These are phyloP conservation scores for Aspergillus kassunensis DNA, from an alignment of 495 filamentous ascomycete species.

Conservation along the genomic window DNA sequence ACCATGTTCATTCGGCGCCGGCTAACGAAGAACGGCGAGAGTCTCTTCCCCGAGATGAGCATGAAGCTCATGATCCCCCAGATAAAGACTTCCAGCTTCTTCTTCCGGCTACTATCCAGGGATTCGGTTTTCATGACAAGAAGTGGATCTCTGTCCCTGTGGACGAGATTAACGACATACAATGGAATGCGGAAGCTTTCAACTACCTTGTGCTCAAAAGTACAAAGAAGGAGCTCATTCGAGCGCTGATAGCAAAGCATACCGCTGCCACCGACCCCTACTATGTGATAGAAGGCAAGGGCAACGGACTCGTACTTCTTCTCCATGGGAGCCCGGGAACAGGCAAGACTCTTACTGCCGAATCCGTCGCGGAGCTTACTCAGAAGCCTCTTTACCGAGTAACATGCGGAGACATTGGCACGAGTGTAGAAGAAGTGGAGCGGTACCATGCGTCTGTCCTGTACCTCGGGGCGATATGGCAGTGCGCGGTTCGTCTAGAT, in stretches of 20 bases:
- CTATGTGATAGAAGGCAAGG: too few species aligned
- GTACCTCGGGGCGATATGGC: too few species aligned
- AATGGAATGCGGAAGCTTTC: not conserved
- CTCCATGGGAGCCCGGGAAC: too few species aligned
- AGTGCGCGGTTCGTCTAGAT: too few species aligned
- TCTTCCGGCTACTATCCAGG: not conserved
- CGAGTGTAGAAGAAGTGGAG: too few species aligned
- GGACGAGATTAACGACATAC: not conserved
- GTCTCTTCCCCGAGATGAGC: not conserved
- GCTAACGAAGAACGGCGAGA: not conserved
- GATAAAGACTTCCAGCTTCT: not conserved
- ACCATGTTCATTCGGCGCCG: not conserved
- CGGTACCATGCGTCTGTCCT: too few species aligned
- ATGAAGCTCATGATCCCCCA: not conserved
- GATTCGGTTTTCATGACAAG: constrained; percentile 1
- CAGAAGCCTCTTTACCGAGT: too few species aligned
- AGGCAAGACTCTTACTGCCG: too few species aligned
- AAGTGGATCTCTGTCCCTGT: not conserved
- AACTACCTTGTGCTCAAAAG: not conserved
- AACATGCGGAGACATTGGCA: too few species aligned
- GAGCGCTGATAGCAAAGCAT: not conserved
- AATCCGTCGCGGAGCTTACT: too few species aligned
- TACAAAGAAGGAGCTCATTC: not conserved
- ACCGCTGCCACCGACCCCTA: too few species aligned
- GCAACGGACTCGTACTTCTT: too few species aligned